phyloP scores from a whole-genome alignment of 768 basidiomycete species.

The Hirschioporus abietinus region DNA sequence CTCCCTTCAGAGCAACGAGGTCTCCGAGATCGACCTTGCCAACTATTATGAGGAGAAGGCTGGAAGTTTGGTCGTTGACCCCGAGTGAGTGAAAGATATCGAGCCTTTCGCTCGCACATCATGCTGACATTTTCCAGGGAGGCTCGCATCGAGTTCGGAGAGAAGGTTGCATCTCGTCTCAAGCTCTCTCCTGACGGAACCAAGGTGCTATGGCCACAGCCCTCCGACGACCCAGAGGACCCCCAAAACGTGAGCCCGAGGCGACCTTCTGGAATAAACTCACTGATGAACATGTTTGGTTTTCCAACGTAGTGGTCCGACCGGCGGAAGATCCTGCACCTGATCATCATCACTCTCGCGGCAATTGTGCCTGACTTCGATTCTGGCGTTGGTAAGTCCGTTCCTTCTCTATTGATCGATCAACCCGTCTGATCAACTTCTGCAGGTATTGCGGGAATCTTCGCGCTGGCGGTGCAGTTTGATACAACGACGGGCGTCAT shows the following conservation, averaged over 20 bases:
- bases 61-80: slow-evolving; percentile 58
- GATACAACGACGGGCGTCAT: slow-evolving; percentile 50
- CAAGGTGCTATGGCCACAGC: slow-evolving; percentile 67
- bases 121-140: slow-evolving; percentile 33
- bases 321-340: slow-evolving; percentile 46
- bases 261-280: not conserved
- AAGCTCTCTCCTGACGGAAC: slow-evolving; percentile 54
- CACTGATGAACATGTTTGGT: not conserved
- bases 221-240: slow-evolving; percentile 54
- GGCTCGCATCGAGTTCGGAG: slow-evolving; percentile 58
- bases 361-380: slow-evolving; percentile 65
- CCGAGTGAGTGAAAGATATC: slow-evolving; percentile 35
- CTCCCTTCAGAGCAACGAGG: not conserved
- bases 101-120: not conserved
- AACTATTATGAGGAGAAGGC: slow-evolving; percentile 49
- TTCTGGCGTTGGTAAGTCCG: slow-evolving; percentile 49
- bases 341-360: slow-evolving; percentile 57
- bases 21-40: slow-evolving; percentile 27
- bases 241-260: slow-evolving; percentile 49
- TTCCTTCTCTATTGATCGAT: not conserved
- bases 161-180: slow-evolving; percentile 44
- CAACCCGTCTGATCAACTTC: not conserved
- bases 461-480: slow-evolving; percentile 51
- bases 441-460: slow-evolving; percentile 56
- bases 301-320: slow-evolving; percentile 40